phyloP scores from a whole-genome alignment of 1,139 yeast species.

The Geotrichum australiense region DNA sequence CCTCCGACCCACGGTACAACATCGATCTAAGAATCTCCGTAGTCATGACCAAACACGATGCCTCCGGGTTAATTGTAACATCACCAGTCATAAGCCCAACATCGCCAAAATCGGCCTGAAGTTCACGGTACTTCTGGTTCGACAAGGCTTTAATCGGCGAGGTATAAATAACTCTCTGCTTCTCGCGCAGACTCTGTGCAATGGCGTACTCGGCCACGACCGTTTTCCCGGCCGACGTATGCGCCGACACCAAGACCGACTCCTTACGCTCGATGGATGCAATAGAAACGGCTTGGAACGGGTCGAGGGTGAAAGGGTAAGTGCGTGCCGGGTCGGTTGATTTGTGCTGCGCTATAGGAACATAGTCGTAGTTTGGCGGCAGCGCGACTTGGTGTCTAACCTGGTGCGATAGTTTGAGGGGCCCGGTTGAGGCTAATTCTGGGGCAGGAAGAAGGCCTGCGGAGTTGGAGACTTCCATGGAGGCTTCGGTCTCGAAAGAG shows the following conservation, averaged over 20 bases:
- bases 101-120: slow-evolving; percentile 76
- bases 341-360: slow-evolving; percentile 82
- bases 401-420: slow-evolving; percentile 47
- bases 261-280: slow-evolving; percentile 92
- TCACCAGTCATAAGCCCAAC: slow-evolving; percentile 97
- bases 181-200: slow-evolving; percentile 83
- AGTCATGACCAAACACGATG: slow-evolving; percentile 94
- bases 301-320: slow-evolving; percentile 89
- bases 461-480: slow-evolving; percentile 77
- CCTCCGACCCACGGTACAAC: slow-evolving; percentile 94
- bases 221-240: slow-evolving; percentile 90
- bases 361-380: slow-evolving; percentile 84
- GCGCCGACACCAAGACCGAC: slow-evolving; percentile 96
- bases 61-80: slow-evolving; percentile 96
- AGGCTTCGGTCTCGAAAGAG: slow-evolving; percentile 83
- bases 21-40: slow-evolving; percentile 92
- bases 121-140: slow-evolving; percentile 88
- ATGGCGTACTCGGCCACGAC: slow-evolving; percentile 93
- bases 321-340: slow-evolving; percentile 63
- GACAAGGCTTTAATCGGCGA: slow-evolving; percentile 91
- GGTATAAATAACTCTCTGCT: slow-evolving; percentile 88
- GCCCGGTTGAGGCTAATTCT: slow-evolving; percentile 1
- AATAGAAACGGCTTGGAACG: slow-evolving; percentile 93
- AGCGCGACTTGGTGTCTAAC: slow-evolving; percentile 97
- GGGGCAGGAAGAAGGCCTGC: slow-evolving; percentile 51